Conservation (phyloP, 2,329 filamentous ascomycete species). For the Bertia moriformis region DNA sequence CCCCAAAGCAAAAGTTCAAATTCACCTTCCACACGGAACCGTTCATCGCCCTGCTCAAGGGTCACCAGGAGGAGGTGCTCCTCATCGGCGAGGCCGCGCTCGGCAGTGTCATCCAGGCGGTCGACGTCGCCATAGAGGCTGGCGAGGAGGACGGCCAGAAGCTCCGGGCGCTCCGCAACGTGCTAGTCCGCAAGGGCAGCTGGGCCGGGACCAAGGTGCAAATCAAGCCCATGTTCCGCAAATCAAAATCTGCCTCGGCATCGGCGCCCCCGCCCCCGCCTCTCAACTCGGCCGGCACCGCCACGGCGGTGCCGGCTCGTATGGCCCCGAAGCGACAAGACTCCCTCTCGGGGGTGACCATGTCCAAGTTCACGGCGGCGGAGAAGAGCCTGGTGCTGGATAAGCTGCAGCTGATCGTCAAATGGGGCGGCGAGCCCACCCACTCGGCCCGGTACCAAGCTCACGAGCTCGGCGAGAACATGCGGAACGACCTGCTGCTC, state of each 20-base stretch:
- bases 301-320: conserved; percentile 11
- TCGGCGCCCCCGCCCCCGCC: conserved; percentile 10
- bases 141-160: conserved; percentile 76
- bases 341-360: conserved; percentile 75
- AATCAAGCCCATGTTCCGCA: conserved; percentile 98
- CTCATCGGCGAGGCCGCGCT: conserved; percentile 83
- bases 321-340: conserved; percentile 54
- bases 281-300: conserved; percentile 3
- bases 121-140: conserved; percentile 63
- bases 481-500: conserved; percentile 84
- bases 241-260: conserved; percentile 56
- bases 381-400: conserved; percentile 89
- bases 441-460: conserved; percentile 94
- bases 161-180: conserved; percentile 68
- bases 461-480: conserved; percentile 85
- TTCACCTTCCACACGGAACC: conserved; percentile 96
- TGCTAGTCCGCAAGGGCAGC: conserved; percentile 77
- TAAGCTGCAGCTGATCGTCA: conserved; percentile 93
- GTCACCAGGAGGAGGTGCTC: conserved; percentile 89
- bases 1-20: conserved; percentile 98
- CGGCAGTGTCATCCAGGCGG: conserved; percentile 75
- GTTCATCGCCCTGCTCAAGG: conserved; percentile 85
- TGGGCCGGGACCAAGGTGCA: conserved; percentile 97
- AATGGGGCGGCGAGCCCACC: conserved; percentile 96
- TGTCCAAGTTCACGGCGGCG: conserved; percentile 83